Evolutionary conservation across 768 basidiomycete species (phyloP).

Genomic region (Dioszegia hungarica): DNA sequence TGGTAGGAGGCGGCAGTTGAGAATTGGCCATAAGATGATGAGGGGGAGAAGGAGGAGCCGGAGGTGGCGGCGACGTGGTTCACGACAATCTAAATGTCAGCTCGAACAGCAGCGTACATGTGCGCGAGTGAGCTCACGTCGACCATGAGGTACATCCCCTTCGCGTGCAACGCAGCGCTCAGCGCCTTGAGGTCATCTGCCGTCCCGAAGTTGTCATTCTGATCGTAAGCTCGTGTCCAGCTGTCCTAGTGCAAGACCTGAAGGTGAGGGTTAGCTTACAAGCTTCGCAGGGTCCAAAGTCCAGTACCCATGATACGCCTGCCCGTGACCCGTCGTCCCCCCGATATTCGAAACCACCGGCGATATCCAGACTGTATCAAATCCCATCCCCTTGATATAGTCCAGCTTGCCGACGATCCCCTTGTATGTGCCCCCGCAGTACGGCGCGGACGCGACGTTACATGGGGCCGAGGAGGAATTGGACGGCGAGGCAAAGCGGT

Average conservation of each 20-base stretch:
- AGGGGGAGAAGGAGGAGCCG: conserved; percentile 57
- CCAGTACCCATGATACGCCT: conserved; percentile 84
- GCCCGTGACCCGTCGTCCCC: conserved; percentile 51
- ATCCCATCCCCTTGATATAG: conserved; percentile 76
- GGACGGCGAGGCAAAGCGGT: conserved; percentile 62
- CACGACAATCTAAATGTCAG: conserved; percentile 53
- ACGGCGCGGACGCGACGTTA: conserved; percentile 40
- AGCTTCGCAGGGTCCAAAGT: conserved; percentile 50
- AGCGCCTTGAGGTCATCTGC: conserved; percentile 67
- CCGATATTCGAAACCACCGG: conserved; percentile 74
- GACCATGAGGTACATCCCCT: conserved; percentile 82
- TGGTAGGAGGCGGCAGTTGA: conserved; percentile 62
- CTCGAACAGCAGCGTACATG: background rate
- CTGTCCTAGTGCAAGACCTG: no score
- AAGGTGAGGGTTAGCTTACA: no score
- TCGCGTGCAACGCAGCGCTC: conserved; percentile 61
- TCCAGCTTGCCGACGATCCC: conserved; percentile 71
- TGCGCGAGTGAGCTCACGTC: conserved; percentile 52
- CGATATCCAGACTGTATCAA: conserved; percentile 81
- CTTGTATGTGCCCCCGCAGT: conserved; percentile 81
- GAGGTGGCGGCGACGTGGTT: conserved; percentile 76
- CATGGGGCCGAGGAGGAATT: conserved; percentile 48
- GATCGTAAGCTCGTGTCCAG: background rate
- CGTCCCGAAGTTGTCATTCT: conserved; percentile 66
- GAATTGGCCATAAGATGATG: conserved; percentile 33